Percentiles rank a stretch among this genome's conserved stretches.
Conservation (phyloP, 1,139 yeast species). For the Magnusiomyces paraingens region DNA sequence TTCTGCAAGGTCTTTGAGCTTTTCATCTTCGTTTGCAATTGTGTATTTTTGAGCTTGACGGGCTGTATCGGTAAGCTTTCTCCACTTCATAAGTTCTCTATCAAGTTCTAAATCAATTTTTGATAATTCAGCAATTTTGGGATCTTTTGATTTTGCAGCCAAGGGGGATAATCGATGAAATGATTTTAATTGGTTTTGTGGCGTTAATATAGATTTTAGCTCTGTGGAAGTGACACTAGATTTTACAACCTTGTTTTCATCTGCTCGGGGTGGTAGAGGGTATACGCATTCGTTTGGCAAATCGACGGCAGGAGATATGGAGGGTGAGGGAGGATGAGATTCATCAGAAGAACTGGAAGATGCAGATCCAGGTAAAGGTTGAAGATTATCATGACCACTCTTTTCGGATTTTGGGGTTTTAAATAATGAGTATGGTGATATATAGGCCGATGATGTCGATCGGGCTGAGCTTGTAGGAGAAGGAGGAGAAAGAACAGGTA, state of each 20-base stretch:
- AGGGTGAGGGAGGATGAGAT: not conserved
- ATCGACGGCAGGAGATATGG: not conserved
- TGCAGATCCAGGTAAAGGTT: not conserved
- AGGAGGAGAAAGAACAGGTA: constrained; percentile 30
- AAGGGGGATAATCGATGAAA: constrained; percentile 17
- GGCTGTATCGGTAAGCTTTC: constrained; percentile 30
- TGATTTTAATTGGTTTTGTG: no score
- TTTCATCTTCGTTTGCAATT: constrained; percentile 17
- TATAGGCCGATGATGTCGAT: not conserved
- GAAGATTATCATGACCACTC: not conserved
- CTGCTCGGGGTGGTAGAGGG: not conserved
- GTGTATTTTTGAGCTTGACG: constrained; percentile 35
- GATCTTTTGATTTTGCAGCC: constrained; percentile 5
- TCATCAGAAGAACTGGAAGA: not conserved
- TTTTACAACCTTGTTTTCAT: constrained; percentile 2
- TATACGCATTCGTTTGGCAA: not conserved
- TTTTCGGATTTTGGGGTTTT: constrained; percentile 1
- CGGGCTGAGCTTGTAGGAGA: constrained; percentile 11
- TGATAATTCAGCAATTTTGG: constrained; percentile 11
- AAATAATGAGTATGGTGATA: not conserved
- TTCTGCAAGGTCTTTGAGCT: constrained; percentile 29
- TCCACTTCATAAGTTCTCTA: constrained; percentile 25
- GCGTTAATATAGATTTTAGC: not conserved
- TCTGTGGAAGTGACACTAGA: not conserved
- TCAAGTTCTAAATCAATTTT: constrained; percentile 26